Conservation (phyloP, 2,329 filamentous ascomycete species). For the Hysterium pulicare region DNA sequence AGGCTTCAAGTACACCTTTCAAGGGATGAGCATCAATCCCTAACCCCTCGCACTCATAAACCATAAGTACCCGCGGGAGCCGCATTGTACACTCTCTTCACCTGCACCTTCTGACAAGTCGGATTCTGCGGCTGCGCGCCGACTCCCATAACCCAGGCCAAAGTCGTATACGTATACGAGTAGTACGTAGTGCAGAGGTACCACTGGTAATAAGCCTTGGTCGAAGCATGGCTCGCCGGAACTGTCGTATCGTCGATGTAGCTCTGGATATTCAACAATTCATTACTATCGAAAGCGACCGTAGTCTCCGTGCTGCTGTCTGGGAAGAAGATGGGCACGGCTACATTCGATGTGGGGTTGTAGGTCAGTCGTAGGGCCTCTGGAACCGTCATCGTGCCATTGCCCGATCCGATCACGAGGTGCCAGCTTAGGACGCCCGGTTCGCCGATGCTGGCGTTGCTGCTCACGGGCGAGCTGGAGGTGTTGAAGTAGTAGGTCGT, state of each 20-base stretch:
- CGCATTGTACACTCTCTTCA: conserved; percentile 31
- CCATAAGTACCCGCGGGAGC: too few species aligned
- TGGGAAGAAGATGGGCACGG: conserved; percentile 36
- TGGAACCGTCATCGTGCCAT: conserved; percentile 5
- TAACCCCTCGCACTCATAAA: too few species aligned
- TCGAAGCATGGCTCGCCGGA: conserved; percentile 18
- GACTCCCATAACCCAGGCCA: conserved; percentile 41
- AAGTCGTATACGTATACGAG: conserved; percentile 36
- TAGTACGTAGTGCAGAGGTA: conserved; percentile 40
- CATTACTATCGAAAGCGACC: conserved; percentile 38
- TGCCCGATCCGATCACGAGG: not conserved
- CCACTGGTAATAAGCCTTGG: conserved; percentile 38
- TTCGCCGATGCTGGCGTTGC: conserved; percentile 21
- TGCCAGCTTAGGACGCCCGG: conserved; percentile 5
- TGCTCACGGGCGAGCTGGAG: conserved; percentile 12
- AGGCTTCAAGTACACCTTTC: too few species aligned
- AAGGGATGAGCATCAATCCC: too few species aligned
- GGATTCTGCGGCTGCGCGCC: conserved; percentile 40
- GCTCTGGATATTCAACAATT: conserved; percentile 34
- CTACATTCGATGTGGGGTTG: conserved; percentile 36
- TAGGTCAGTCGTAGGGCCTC: conserved; percentile 30
- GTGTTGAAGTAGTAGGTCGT: conserved; percentile 30
- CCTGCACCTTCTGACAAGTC: conserved; percentile 40
- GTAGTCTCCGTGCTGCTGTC: conserved; percentile 13
- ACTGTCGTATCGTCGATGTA: conserved; percentile 36